Conservation (phyloP, 768 basidiomycete species). For the Mycena metata region DNA sequence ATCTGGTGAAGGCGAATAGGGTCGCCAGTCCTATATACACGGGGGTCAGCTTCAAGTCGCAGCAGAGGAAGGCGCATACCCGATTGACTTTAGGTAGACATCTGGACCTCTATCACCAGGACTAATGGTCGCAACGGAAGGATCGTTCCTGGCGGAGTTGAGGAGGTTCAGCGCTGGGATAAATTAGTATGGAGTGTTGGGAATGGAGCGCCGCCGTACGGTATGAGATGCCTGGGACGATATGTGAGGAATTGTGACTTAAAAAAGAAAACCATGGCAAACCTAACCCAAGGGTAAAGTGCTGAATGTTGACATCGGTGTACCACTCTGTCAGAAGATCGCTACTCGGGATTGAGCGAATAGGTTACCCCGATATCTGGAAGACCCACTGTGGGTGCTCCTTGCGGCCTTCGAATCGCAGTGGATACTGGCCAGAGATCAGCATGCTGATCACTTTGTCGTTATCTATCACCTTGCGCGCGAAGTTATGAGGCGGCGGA, state of each 20-base stretch:
- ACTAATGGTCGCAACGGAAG: slow-evolving; percentile 34
- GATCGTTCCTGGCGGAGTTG: slow-evolving; percentile 31
- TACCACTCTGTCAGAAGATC: slow-evolving; percentile 41
- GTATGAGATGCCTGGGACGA: slow-evolving; percentile 37
- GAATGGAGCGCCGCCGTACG: slow-evolving; percentile 14
- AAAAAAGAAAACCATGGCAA: not conserved
- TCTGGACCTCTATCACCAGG: slow-evolving; percentile 40
- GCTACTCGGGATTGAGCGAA: slow-evolving; percentile 2
- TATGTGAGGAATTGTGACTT: not conserved
- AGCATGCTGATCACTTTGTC: slow-evolving; percentile 40
- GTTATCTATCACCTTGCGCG: slow-evolving; percentile 39
- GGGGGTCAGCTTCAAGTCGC: not conserved
- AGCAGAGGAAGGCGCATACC: slow-evolving; percentile 11
- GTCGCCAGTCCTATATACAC: slow-evolving; percentile 31
- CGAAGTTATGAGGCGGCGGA: not conserved
- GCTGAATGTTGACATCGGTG: slow-evolving; percentile 35
- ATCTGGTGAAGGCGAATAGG: slow-evolving; percentile 37
- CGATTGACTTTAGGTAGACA: slow-evolving; percentile 36
- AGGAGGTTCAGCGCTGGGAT: slow-evolving; percentile 28
- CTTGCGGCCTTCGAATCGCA: slow-evolving; percentile 35
- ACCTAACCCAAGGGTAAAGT: slow-evolving; percentile 40
- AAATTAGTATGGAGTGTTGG: not conserved
- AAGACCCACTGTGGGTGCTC: slow-evolving; percentile 36
- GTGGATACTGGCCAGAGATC: slow-evolving; percentile 39
- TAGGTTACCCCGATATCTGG: too few species aligned